phyloP scores from a whole-genome alignment of 192 early-diverging fungal species.

The Coemansia sp. region DNA sequence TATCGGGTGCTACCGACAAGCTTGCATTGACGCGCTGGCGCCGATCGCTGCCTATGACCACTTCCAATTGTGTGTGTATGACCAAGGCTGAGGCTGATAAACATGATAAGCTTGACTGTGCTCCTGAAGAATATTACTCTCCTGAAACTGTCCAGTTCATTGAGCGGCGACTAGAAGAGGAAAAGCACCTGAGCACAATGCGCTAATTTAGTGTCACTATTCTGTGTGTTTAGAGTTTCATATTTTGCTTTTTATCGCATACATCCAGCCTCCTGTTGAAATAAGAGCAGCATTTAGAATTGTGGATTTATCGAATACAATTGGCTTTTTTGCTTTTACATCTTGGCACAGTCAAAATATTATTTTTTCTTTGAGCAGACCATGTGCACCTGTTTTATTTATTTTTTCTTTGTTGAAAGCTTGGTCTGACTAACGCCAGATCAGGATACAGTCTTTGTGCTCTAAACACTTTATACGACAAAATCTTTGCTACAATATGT shows the following conservation, averaged over 20 bases:
- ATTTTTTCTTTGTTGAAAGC: neutral
- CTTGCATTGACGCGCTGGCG: slow-evolving; percentile 80
- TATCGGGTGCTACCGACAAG: slow-evolving; percentile 75
- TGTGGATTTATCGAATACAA: no score
- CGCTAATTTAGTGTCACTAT: slow-evolving; percentile 12
- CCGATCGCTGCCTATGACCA: slow-evolving; percentile 58
- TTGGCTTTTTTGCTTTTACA: neutral
- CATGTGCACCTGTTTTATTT: neutral
- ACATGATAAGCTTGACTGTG: slow-evolving; percentile 38
- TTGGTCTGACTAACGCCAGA: neutral
- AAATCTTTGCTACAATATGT: no score
- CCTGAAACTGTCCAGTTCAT: slow-evolving; percentile 33
- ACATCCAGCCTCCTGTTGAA: neutral
- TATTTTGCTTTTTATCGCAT: neutral
- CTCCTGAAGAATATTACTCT: slow-evolving; percentile 40
- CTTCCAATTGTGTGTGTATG: slow-evolving; percentile 81
- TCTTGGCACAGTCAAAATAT: neutral
- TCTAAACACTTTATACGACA: neutral
- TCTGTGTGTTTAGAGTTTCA: neutral
- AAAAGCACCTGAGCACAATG: slow-evolving; percentile 38
- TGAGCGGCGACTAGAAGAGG: slow-evolving; percentile 35
- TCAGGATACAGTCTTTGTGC: neutral
- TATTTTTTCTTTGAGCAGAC: neutral
- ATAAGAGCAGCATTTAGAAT: no score
- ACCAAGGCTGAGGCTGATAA: slow-evolving; percentile 74